phyloP scores from a whole-genome alignment of 768 basidiomycete species.

The Podaxis sp. region DNA sequence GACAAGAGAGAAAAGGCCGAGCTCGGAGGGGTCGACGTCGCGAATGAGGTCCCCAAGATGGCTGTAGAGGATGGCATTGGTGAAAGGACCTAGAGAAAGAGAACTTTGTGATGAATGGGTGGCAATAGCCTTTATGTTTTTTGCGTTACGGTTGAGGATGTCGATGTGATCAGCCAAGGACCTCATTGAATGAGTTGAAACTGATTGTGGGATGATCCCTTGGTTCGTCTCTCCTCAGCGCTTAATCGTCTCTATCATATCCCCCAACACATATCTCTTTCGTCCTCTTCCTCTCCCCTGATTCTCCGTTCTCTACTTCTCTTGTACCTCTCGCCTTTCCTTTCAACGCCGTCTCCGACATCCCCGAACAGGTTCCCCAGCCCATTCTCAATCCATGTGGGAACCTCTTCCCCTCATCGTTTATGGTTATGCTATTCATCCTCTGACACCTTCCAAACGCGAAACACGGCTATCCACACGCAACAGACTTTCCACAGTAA shows the following conservation, averaged over 20 bases:
- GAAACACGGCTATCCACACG: conserved; percentile 63
- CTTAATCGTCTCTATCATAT: conserved; percentile 1
- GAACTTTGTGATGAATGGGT: conserved; percentile 24
- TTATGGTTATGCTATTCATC: conserved; percentile 91
- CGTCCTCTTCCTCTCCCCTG: conserved; percentile 1
- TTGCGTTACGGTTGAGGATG: conserved; percentile 53
- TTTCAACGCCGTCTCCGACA: conserved; percentile 3
- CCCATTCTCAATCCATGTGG: conserved; percentile 35
- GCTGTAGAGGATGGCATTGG: conserved; percentile 60
- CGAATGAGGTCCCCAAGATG: conserved; percentile 75
- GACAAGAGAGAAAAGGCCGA: conserved; percentile 71
- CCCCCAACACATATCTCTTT: conserved; percentile 1
- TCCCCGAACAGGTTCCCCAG: conserved; percentile 2
- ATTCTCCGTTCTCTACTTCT: not conserved
- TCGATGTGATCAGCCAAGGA: conserved; percentile 69
- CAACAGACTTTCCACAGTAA: conserved; percentile 59
- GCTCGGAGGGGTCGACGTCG: conserved; percentile 74
- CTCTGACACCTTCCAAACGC: conserved; percentile 71
- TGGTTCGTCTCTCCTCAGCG: conserved; percentile 9
- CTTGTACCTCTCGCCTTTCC: too few relatives aligned
- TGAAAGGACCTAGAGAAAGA: conserved; percentile 46
- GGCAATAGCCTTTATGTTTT: conserved; percentile 48
- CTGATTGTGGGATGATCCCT: conserved; percentile 16
- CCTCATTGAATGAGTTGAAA: conserved; percentile 31
- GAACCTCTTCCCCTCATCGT: conserved; percentile 62